Evolutionary conservation across 2,329 filamentous ascomycete genomes (phyloP).

Genomic region (Phaeosphaeriaceae sp.): DNA sequence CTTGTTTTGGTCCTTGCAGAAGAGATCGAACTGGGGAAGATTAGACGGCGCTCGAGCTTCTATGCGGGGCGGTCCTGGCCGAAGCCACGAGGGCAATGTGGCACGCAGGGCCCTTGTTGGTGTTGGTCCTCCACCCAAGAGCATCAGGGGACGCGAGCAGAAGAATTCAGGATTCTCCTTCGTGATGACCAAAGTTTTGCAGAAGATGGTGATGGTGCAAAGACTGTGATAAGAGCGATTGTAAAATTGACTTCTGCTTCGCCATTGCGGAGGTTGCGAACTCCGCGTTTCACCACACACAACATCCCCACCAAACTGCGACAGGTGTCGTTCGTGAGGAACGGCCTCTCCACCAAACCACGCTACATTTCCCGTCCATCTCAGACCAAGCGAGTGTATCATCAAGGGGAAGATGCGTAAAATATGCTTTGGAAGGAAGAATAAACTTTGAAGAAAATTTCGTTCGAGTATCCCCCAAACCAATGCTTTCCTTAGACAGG

Average conservation of each 20-base stretch:
- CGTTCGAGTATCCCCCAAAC: background rate
- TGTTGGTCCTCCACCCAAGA: background rate
- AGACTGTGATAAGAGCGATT: constrained; percentile 7
- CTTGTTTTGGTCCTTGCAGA: background rate
- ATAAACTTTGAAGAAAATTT: background rate
- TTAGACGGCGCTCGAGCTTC: background rate
- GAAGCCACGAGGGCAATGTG: background rate
- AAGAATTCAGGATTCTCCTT: background rate
- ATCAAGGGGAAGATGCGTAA: background rate
- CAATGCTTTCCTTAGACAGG: background rate
- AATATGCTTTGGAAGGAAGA: background rate
- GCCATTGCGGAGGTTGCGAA: constrained; percentile 3
- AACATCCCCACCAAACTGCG: background rate
- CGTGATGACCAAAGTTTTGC: background rate
- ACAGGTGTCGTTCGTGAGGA: background rate
- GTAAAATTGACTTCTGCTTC: background rate
- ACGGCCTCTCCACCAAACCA: constrained; percentile 1
- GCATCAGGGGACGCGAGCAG: background rate
- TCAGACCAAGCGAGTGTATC: constrained; percentile 11
- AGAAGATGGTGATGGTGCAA: constrained; percentile 3
- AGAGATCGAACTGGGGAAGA: background rate
- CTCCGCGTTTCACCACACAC: constrained; percentile 10
- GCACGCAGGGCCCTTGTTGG: background rate
- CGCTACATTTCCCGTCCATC: background rate
- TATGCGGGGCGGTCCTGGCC: constrained; percentile 2